A percentile compares a stretch with the other conserved stretches of the same genome.
phyloP scores from a whole-genome alignment of 768 basidiomycete genomes.

The Rhizopogon vinicolor region DNA sequence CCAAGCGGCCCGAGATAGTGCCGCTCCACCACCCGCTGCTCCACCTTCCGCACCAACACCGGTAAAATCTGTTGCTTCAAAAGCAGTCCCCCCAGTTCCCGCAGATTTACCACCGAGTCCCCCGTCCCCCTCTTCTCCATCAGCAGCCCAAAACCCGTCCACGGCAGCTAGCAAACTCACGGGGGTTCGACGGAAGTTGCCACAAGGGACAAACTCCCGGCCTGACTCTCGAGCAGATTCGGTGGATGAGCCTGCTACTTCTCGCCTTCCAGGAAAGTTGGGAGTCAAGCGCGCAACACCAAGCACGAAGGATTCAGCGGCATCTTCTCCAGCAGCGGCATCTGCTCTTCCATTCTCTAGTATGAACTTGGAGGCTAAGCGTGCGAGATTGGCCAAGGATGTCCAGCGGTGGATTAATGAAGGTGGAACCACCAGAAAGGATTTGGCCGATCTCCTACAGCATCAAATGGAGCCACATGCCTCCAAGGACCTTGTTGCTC shows the following conservation, averaged over 20 bases:
- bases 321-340: constrained; percentile 28
- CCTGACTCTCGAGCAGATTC: constrained; percentile 40
- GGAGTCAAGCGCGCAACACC: constrained; percentile 43
- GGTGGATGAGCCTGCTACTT: constrained; percentile 28
- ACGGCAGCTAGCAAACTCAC: constrained; percentile 39
- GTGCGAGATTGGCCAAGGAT: constrained; percentile 68
- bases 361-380: constrained; percentile 44
- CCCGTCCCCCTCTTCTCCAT: constrained; percentile 33
- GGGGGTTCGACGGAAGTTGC: constrained; percentile 71
- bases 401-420: constrained; percentile 82
- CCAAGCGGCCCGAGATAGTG: constrained; percentile 65
- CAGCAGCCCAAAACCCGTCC: constrained; percentile 16
- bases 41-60: constrained; percentile 19
- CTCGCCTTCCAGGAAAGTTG: constrained; percentile 32
- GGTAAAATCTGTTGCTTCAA: constrained; percentile 22
- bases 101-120: constrained; percentile 30
- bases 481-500: constrained; percentile 68
- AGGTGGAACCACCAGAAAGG: constrained; percentile 75
- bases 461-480: constrained; percentile 88
- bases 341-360: constrained; percentile 30
- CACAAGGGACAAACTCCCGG: constrained; percentile 48
- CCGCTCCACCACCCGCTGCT: constrained; percentile 27
- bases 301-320: constrained; percentile 26
- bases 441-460: constrained; percentile 80
- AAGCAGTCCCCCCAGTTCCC: constrained; percentile 16